Percentiles rank a stretch among this genome's conserved stretches.
These are phyloP conservation scores for Tranzscheliella williamsii DNA, from an alignment of 1,284 basidiomycete species.

Conservation along the genomic window DNA sequence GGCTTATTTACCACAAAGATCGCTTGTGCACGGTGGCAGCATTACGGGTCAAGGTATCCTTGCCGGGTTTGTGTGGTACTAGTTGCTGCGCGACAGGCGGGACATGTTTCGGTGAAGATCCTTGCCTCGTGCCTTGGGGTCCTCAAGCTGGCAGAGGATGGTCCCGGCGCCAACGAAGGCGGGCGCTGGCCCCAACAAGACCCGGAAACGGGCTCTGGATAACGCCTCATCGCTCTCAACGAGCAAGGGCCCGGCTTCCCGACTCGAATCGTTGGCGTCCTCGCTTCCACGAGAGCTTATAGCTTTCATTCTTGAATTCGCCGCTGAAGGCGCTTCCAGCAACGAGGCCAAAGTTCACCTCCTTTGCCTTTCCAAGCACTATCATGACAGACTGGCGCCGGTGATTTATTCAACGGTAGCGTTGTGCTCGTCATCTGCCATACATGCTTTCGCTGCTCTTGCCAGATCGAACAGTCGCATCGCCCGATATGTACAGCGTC, in stretches of 20 bases:
- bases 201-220: too few relatives aligned
- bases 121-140: too few relatives aligned
- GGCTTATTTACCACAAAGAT: too few relatives aligned
- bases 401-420: constrained; percentile 30
- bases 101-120: too few relatives aligned
- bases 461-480: constrained; percentile 19
- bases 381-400: constrained; percentile 24
- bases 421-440: constrained; percentile 18
- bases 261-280: constrained; percentile 8
- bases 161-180: neutral
- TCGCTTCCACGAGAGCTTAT: constrained; percentile 36
- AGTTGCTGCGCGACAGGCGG: too few relatives aligned
- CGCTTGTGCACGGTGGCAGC: too few relatives aligned
- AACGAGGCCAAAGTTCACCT: constrained; percentile 11
- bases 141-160: neutral
- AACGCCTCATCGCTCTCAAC: too few relatives aligned
- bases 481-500: constrained; percentile 36
- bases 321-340: constrained; percentile 9
- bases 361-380: constrained; percentile 30
- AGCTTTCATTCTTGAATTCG: constrained; percentile 26
- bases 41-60: too few relatives aligned
- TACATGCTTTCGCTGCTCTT: constrained; percentile 36
- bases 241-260: neutral
- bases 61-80: too few relatives aligned
- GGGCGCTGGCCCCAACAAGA: too few relatives aligned